phyloP scores from a whole-genome alignment of 345 rosid species.

The Litchi chinensis region DNA sequence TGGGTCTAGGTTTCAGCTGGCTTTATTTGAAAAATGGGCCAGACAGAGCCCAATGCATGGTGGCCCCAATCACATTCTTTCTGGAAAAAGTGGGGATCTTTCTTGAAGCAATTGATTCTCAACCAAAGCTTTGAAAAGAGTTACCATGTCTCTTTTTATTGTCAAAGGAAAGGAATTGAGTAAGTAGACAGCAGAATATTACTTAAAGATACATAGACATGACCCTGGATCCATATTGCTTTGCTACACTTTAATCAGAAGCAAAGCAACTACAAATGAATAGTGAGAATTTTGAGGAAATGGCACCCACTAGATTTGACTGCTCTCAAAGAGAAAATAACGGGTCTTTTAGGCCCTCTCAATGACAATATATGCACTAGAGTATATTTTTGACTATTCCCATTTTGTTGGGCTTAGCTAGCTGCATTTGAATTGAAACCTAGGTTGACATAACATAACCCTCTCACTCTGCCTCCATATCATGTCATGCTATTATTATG shows the following conservation, averaged over 20 bases:
- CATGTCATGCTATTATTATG: too few species aligned
- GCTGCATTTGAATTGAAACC: neutral
- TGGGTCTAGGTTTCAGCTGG: neutral
- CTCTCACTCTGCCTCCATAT: too few species aligned
- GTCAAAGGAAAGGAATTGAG: neutral
- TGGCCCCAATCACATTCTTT: neutral
- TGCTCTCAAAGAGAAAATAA: conserved; percentile 1
- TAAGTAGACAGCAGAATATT: neutral
- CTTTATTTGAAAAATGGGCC: neutral
- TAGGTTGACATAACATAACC: conserved; percentile 8
- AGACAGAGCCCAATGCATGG: neutral
- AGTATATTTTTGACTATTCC: conserved; percentile 22
- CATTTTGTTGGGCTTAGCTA: conserved; percentile 7
- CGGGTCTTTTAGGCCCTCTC: conserved; percentile 7
- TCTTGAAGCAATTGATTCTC: neutral
- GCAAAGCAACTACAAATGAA: conserved; percentile 1
- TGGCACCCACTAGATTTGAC: conserved; percentile 31
- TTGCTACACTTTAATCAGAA: neutral
- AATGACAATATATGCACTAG: neutral
- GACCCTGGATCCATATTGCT: neutral
- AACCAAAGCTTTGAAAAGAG: neutral
- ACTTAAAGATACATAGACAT: neutral
- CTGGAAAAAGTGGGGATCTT: neutral
- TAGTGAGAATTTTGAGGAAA: too few species aligned
- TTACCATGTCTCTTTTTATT: neutral